Percentiles rank a stretch among this genome's conserved stretches.
Evolutionary conservation across 768 basidiomycete species (phyloP).

Genomic region (Clathrus columnatus): DNA sequence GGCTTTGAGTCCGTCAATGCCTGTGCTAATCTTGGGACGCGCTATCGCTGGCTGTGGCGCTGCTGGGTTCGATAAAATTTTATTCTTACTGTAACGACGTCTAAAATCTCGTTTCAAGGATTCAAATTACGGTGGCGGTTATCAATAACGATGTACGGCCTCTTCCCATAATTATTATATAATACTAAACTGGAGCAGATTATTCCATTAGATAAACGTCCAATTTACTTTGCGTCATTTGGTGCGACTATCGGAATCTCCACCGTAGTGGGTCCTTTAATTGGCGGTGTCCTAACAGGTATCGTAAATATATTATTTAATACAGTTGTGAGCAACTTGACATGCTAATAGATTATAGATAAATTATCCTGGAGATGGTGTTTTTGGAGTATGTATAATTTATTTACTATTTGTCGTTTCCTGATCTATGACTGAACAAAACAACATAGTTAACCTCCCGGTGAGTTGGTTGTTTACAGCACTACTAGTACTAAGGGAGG

Average conservation of each 20-base stretch:
- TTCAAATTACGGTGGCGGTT: not conserved
- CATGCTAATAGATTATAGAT: conserved; percentile 21
- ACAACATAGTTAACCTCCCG: too few species aligned
- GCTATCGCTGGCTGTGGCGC: conserved; percentile 39
- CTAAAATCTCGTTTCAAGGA: not conserved
- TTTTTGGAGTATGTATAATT: conserved; percentile 16
- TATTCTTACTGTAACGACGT: too few species aligned
- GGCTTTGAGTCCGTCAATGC: conserved; percentile 26
- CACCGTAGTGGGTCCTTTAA: conserved; percentile 24
- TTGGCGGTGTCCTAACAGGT: too few species aligned
- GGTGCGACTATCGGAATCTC: conserved; percentile 27
- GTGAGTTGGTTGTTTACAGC: too few species aligned
- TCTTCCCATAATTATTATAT: too few species aligned
- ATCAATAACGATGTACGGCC: not conserved
- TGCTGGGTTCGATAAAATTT: conserved; percentile 29
- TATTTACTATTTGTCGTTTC: too few species aligned
- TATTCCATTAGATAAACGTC: conserved; percentile 21
- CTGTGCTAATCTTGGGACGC: conserved; percentile 32
- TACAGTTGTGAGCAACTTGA: too few species aligned
- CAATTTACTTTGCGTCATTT: conserved; percentile 31
- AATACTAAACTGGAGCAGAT: conserved; percentile 12
- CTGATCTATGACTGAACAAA: too few species aligned
- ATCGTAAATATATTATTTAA: too few species aligned
- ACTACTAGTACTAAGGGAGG: too few species aligned
- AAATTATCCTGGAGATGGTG: conserved; percentile 31